Conservation (phyloP, 2,329 filamentous ascomycete genomes). For the Colletotrichum gigasporum region DNA sequence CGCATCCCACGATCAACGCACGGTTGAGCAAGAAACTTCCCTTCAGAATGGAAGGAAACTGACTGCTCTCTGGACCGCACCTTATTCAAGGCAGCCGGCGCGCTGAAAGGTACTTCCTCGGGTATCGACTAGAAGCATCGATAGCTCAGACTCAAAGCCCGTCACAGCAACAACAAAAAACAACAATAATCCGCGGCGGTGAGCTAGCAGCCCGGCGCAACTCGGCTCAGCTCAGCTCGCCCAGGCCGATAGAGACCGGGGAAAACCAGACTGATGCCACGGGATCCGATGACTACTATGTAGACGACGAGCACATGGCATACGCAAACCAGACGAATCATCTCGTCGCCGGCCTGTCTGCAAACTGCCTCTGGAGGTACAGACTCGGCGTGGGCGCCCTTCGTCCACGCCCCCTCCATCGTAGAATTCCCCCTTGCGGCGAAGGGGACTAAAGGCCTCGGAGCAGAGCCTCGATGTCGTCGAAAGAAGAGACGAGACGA, state of each 20-base stretch:
- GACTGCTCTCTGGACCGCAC: too few relatives aligned
- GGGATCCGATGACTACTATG: slow-evolving; percentile 15
- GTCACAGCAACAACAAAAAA: background rate
- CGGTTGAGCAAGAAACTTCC: background rate
- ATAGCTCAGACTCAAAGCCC: background rate
- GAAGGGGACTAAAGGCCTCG: slow-evolving; percentile 20
- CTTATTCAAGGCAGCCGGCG: too few relatives aligned
- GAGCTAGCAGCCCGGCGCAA: background rate
- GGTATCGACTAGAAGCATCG: too few relatives aligned
- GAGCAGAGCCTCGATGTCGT: slow-evolving; percentile 5
- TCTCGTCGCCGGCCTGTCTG: slow-evolving; percentile 2
- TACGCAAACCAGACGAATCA: slow-evolving; percentile 24
- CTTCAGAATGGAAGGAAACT: too few relatives aligned
- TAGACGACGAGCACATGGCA: slow-evolving; percentile 27
- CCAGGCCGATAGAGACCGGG: slow-evolving; percentile 8
- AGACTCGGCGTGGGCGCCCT: background rate
- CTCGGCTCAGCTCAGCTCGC: slow-evolving; percentile 3
- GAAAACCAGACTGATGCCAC: background rate
- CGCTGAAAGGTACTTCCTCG: too few relatives aligned
- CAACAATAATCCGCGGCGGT: background rate
- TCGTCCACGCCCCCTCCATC: slow-evolving; percentile 26
- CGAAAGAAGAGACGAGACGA: slow-evolving; percentile 24
- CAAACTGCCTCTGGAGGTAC: slow-evolving; percentile 16
- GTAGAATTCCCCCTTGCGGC: slow-evolving; percentile 18
- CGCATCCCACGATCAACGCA: background rate